Percentiles rank a stretch among this genome's conserved stretches.
Evolutionary conservation across 1,139 yeast genomes (phyloP).

Genomic region (Yamadazyma pseudoaaseri): DNA sequence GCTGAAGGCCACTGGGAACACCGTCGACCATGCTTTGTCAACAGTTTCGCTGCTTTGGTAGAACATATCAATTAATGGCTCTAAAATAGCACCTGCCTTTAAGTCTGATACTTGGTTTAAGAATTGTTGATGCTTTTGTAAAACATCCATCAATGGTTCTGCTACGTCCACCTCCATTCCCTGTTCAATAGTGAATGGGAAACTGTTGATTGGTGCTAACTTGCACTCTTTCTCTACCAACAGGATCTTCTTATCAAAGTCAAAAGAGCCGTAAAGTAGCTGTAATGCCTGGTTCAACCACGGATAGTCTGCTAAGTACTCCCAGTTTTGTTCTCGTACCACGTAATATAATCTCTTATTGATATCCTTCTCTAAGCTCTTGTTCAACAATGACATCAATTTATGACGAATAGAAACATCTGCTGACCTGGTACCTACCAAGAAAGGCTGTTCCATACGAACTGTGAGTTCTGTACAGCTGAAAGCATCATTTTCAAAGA

Average conservation of each 20-base stretch:
- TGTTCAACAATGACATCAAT: conserved; percentile 77
- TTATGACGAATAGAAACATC: conserved; percentile 74
- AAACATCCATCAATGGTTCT: conserved; percentile 31
- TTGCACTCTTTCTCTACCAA: conserved; percentile 50
- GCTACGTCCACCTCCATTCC: conserved; percentile 29
- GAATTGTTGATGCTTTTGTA: conserved; percentile 53
- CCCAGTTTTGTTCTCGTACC: conserved; percentile 95
- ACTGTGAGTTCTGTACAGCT: conserved; percentile 89
- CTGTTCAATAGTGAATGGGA: conserved; percentile 31
- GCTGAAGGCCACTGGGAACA: conserved; percentile 79
- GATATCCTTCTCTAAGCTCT: conserved; percentile 76
- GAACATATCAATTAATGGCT: conserved; percentile 77
- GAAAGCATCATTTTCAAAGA: conserved; percentile 79
- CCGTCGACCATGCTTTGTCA: conserved; percentile 78
- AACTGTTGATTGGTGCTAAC: conserved; percentile 53
- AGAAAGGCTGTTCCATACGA: conserved; percentile 94
- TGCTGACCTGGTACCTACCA: conserved; percentile 86
- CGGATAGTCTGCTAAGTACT: conserved; percentile 83
- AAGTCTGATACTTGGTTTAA: conserved; percentile 43
- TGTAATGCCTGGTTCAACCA: conserved; percentile 96
- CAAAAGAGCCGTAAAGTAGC: conserved; percentile 76
- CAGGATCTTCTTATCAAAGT: conserved; percentile 44
- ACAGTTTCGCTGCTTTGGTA: conserved; percentile 80
- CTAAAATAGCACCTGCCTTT: conserved; percentile 58
- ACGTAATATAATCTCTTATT: conserved; percentile 81